phyloP scores from a whole-genome alignment of 345 rosid genomes.

The Carallia brachiata region DNA sequence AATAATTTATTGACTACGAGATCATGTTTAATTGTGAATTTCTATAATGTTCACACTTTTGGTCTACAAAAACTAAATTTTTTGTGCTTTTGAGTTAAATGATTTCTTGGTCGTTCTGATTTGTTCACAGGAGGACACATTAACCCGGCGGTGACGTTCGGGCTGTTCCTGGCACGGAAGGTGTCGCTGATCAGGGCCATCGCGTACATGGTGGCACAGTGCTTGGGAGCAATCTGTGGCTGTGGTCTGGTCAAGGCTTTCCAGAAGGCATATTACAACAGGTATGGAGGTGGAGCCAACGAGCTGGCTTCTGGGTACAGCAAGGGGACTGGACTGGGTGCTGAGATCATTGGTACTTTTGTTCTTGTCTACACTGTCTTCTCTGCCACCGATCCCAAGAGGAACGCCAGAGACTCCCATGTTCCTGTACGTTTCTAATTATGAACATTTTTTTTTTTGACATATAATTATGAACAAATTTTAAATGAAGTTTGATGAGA shows the following conservation, averaged over 20 bases:
- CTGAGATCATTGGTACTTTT: slow-evolving; percentile 74
- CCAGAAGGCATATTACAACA: slow-evolving; percentile 54
- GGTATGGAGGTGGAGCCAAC: slow-evolving; percentile 65
- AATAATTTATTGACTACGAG: too few relatives aligned
- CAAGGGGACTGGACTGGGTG: slow-evolving; percentile 66
- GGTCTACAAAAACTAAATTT: too few relatives aligned
- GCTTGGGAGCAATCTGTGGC: slow-evolving; percentile 61
- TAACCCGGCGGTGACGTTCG: slow-evolving; percentile 65
- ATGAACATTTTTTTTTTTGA: too few relatives aligned
- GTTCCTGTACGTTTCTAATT: slow-evolving; percentile 51
- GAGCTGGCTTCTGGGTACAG: slow-evolving; percentile 41
- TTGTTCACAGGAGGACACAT: slow-evolving; percentile 50
- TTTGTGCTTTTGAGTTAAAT: too few relatives aligned
- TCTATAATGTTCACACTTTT: too few relatives aligned
- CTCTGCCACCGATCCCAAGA: slow-evolving; percentile 78
- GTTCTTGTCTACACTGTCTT: slow-evolving; percentile 81
- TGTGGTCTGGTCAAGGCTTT: slow-evolving; percentile 50
- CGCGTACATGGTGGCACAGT: slow-evolving; percentile 53
- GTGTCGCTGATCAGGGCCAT: slow-evolving; percentile 51
- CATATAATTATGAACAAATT: background rate
- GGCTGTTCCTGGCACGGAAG: slow-evolving; percentile 49
- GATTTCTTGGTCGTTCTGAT: too few relatives aligned
- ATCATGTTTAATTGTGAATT: too few relatives aligned
- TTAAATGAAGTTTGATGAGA: too few relatives aligned
- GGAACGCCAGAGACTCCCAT: slow-evolving; percentile 72